Percentiles rank a stretch among this genome's conserved stretches.
Conservation (phyloP, 2,329 filamentous ascomycete species). For the Hypoxylon sp. region DNA sequence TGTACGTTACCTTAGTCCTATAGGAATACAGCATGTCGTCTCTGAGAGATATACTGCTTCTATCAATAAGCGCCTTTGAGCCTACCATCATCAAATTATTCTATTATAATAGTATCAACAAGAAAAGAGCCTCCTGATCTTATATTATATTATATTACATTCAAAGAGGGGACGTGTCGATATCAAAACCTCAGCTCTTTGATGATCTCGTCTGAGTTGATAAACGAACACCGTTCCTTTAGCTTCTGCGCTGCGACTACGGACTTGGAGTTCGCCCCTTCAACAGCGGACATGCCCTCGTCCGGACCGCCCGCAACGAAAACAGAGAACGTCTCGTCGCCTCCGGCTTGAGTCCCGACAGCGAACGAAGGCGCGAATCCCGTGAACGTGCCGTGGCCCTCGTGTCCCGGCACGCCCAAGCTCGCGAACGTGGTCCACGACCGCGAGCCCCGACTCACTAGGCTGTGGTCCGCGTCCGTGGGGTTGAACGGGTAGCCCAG, state of each 20-base stretch:
- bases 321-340: conserved; percentile 50
- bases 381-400: conserved; percentile 57
- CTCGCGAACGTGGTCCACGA: conserved; percentile 65
- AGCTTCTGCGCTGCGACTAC: conserved; percentile 60
- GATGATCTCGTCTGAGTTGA: conserved; percentile 63
- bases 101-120: neutral
- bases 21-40: neutral
- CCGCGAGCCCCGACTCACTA: conserved; percentile 59
- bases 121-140: neutral
- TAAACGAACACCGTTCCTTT: conserved; percentile 63
- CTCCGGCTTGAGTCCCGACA: neutral
- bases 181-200: conserved; percentile 59
- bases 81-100: neutral
- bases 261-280: conserved; percentile 54
- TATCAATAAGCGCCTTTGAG: neutral
- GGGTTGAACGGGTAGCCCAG: conserved; percentile 57
- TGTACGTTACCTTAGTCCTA: neutral
- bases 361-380: conserved; percentile 60
- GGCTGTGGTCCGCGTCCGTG: conserved; percentile 57
- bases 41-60: neutral
- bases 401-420: conserved; percentile 55
- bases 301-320: conserved; percentile 63
- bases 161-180: neutral
- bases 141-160: neutral
- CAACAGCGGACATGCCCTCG: conserved; percentile 60